Evolutionary conservation across 495 filamentous ascomycete species (phyloP).

Genomic region (Letharia columbiana): DNA sequence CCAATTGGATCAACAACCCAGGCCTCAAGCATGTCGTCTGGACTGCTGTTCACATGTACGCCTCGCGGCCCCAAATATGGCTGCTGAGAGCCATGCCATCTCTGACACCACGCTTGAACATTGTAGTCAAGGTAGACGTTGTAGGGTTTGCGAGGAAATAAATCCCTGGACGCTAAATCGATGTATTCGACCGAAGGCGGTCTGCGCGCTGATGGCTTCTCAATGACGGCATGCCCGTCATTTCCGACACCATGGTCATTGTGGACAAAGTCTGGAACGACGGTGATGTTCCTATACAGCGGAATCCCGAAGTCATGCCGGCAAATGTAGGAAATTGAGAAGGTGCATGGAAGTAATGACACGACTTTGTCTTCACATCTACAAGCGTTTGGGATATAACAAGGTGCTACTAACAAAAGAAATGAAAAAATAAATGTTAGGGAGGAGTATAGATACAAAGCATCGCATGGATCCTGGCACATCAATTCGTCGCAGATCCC

Average conservation of each 20-base stretch:
- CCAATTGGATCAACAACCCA: neutral
- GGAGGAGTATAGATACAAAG: neutral
- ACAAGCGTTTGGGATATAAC: neutral
- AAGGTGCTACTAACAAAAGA: neutral
- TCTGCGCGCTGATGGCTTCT: neutral
- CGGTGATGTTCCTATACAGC: neutral
- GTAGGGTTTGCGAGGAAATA: neutral
- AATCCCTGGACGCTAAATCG: neutral
- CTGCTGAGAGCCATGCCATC: slow-evolving; percentile 6
- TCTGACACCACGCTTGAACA: neutral
- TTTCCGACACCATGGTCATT: neutral
- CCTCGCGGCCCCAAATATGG: slow-evolving; percentile 11
- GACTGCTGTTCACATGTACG: neutral
- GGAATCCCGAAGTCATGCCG: neutral
- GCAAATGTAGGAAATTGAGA: neutral
- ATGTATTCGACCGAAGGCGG: neutral
- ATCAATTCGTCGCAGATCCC: too few relatives aligned
- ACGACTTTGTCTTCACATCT: neutral
- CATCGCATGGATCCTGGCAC: too few relatives aligned
- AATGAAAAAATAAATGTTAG: neutral
- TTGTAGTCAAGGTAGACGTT: neutral
- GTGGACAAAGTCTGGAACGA: neutral
- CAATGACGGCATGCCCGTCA: neutral
- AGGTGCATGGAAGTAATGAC: neutral
- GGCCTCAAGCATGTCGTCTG: slow-evolving; percentile 5